Base-by-base conservation (phyloP, 106 monocot genomes). In the Platanthera guangdongensis region DNA sequence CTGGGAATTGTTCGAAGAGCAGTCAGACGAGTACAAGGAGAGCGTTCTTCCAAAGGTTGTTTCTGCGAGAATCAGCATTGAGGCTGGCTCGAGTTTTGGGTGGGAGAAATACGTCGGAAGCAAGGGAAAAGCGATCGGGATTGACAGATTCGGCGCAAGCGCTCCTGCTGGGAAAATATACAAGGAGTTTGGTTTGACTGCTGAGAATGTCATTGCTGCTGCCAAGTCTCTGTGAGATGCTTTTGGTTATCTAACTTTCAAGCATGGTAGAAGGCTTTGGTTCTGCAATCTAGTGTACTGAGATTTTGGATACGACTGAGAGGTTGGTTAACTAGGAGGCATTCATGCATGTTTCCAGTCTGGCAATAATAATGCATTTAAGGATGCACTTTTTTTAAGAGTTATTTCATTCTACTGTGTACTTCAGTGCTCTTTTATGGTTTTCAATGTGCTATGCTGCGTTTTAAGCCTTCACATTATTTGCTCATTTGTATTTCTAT, bases 1-100 rank as follows among this genome's bases (percentile, higher is more conserved):
- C 14, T 92, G 92, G 92, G 92, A 92, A 77, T 70, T 92, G 68
- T 92, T 88, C 49, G 88, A 92, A 18, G 88, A 92, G 84, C 88
- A 92, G 75, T 80, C 84, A 2, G 83, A 69, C 57, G 86, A 86
- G 55, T 92, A 92, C 80, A 92, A 89, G 80, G 88, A 86, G 83
- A 92, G 88, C 57, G 86, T 92, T 47, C 73, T 92, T 18, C 92
- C 88, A 0, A 73, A 75, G 49, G 68, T 74, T 0, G 88, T 92
- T 16, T 82, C 80, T 18, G 84, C 84, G 21, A 92, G 88, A 80
- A 53, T 92, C 62, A 92, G 92, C 60, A 81, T 92, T 28, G 92
- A 92, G 50, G 92, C 92, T 14, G 92, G 92, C 2, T 76, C 79
- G 0, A 92, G 88, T 9, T 75, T 92, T 8, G 92, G 92, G 21